Base-by-base conservation (phyloP, 768 basidiomycete genomes). In the Naganishia friedmannii region DNA sequence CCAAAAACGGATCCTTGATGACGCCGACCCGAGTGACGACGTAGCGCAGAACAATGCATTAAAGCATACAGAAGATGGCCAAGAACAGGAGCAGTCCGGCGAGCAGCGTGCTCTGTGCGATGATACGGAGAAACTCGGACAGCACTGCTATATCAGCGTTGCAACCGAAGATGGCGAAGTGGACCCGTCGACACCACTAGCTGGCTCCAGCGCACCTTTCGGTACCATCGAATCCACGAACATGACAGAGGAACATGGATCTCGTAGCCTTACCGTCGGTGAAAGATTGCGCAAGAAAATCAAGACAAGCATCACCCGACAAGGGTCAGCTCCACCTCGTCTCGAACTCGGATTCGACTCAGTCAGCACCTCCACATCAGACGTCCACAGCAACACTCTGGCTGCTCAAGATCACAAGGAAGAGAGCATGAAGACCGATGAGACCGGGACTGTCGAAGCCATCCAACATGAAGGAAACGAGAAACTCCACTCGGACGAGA, bases 321-420 rank as follows among this genome's bases (percentile, higher is more conserved):
- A 63, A 46, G 60, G 39, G 46, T 63, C 60, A 26, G 60, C 60
- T 42, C 60, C 60, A 29, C 60, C 60, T 42, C 60, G 60, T 42
- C 60, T 63, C 26, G 60, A 63, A 37, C 60, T 63, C 23, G 60
- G 39, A 37, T 42, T 63, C 39, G 28, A 53, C n/a, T 46, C 28
- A 2, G 34, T n/a, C 65, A 31, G 17, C 29, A n/a, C 46, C 4
- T 13, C 15, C 4, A 53, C 23, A n/a, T n/a, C 28, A 1, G 19
- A 23, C 46, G 34, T 15, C 48, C 5, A 28, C 10, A 34, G 6
- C 1, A 29, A 48, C 3, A 15, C 29, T 34, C 21, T 46, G 29
- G 2, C 19, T 26, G 26, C 5, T 48, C 63, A 45, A 23, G 63
- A 48, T 48, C 63, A 32, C 2, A 15, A 45, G 15, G 4, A 28